Conservation (phyloP, 139 green algal genomes). For the Mesotaenium endlicherianum region DNA sequence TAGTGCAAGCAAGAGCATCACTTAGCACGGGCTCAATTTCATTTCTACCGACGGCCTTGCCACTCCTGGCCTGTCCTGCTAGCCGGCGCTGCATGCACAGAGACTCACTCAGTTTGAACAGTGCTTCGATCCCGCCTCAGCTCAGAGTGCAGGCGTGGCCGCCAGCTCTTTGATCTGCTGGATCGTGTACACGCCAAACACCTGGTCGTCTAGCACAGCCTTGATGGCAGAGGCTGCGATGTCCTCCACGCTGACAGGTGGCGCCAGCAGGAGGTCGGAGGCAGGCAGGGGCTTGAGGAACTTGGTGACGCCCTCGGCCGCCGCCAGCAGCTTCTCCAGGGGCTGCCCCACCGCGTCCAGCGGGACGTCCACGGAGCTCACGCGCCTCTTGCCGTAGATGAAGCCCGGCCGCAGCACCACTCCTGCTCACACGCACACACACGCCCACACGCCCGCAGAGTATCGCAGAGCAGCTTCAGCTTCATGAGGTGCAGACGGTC, state of each 20-base stretch:
- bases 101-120: too few species aligned
- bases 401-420: slow-evolving; percentile 51
- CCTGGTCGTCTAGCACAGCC: slow-evolving; percentile 33
- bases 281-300: slow-evolving; percentile 20
- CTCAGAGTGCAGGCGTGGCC: too few species aligned
- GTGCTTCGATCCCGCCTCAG: too few species aligned
- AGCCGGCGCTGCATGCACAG: too few species aligned
- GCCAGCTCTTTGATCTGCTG: slow-evolving; percentile 44
- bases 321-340: slow-evolving; percentile 37
- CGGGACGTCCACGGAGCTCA: slow-evolving; percentile 42
- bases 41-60: too few species aligned
- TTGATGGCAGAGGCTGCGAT: slow-evolving; percentile 37
- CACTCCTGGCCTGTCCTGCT: too few species aligned
- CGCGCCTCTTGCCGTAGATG: slow-evolving; percentile 47
- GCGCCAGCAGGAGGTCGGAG: slow-evolving; percentile 49
- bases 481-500: too few species aligned
- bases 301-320: slow-evolving; percentile 24
- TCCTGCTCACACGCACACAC: slow-evolving; percentile 28
- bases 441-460: too few species aligned
- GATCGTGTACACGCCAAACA: slow-evolving; percentile 25
- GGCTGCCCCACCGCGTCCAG: slow-evolving; percentile 36
- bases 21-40: too few species aligned
- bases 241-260: slow-evolving; percentile 48
- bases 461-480: too few species aligned
- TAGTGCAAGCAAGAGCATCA: too few species aligned